Evolutionary conservation across 2,329 filamentous ascomycete species (phyloP).

Genomic region (Aquanectria penicillioides): DNA sequence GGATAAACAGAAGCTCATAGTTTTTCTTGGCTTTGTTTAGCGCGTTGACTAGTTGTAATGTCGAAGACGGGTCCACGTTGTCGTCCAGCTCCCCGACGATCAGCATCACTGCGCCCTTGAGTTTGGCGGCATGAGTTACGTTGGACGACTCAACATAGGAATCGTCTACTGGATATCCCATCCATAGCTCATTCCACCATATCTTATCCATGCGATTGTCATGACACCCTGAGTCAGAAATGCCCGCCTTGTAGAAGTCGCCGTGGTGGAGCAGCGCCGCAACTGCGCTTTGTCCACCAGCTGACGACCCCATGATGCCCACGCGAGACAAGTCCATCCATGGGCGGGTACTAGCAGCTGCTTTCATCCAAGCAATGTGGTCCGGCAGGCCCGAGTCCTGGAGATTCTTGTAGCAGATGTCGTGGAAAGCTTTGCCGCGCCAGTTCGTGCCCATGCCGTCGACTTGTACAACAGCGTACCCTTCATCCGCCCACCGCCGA

Average conservation of each 20-base stretch:
- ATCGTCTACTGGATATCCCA: conserved; percentile 45
- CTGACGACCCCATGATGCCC: conserved; percentile 42
- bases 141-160: conserved; percentile 42
- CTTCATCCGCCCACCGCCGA: conserved; percentile 40
- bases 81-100: conserved; percentile 42
- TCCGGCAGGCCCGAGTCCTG: conserved; percentile 43
- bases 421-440: conserved; percentile 44
- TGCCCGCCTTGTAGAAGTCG: conserved; percentile 43
- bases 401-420: conserved; percentile 44
- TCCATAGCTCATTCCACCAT: conserved; percentile 47
- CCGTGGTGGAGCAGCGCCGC: conserved; percentile 41
- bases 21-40: conserved; percentile 42
- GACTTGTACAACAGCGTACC: conserved; percentile 43
- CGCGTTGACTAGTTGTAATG: conserved; percentile 41
- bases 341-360: conserved; percentile 38
- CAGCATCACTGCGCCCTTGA: conserved; percentile 41
- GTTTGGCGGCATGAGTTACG: conserved; percentile 41
- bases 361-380: conserved; percentile 42
- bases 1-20: conserved; percentile 43
- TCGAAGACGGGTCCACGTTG: conserved; percentile 44
- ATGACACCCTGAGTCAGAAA: conserved; percentile 43
- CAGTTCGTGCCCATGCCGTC: conserved; percentile 48
- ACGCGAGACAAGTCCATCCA: conserved; percentile 44
- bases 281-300: conserved; percentile 44
- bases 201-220: conserved; percentile 46